These are phyloP conservation scores for Microascus cirrosus DNA, from an alignment of 2,329 filamentous ascomycete species.

Conservation along the genomic window DNA sequence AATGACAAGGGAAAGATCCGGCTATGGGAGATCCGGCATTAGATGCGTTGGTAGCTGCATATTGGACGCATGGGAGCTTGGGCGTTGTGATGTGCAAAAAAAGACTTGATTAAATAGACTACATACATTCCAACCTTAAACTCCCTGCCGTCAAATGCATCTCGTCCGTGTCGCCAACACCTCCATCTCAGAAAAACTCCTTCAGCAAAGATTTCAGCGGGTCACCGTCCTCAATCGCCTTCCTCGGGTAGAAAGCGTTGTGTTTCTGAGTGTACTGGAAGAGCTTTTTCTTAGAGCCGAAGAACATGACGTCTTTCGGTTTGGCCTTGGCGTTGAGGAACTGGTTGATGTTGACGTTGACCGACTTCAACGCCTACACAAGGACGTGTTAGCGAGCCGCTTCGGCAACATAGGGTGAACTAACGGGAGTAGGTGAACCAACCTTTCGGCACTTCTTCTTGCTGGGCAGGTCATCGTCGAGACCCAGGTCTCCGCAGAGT, in stretches of 20 bases:
- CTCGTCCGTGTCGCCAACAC: neutral
- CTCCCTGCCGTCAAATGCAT: neutral
- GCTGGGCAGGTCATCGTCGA: conserved; percentile 23
- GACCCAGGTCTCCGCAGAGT: conserved; percentile 30
- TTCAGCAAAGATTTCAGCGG: conserved; percentile 26
- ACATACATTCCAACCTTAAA: neutral
- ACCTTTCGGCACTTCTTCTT: conserved; percentile 35
- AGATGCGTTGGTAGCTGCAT: conserved; percentile 1
- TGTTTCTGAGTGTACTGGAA: conserved; percentile 21
- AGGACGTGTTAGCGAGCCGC: neutral
- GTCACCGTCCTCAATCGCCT: conserved; percentile 24
- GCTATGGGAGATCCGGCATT: conserved; percentile 66
- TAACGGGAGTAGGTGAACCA: conserved; percentile 6
- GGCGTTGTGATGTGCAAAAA: neutral
- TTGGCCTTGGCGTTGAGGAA: conserved; percentile 25
- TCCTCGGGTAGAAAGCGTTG: conserved; percentile 32
- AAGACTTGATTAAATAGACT: neutral
- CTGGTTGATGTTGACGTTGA: conserved; percentile 38
- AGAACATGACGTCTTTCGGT: conserved; percentile 17
- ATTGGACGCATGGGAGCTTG: neutral
- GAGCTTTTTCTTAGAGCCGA: conserved; percentile 20
- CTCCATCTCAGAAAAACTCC: conserved; percentile 12
- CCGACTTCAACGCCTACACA: conserved; percentile 15
- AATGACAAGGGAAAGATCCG: conserved; percentile 84
- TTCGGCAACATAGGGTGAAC: neutral